Base-by-base conservation (phyloP, 352 stramenopile genomes). In the Globisporangium uncinulatum region DNA sequence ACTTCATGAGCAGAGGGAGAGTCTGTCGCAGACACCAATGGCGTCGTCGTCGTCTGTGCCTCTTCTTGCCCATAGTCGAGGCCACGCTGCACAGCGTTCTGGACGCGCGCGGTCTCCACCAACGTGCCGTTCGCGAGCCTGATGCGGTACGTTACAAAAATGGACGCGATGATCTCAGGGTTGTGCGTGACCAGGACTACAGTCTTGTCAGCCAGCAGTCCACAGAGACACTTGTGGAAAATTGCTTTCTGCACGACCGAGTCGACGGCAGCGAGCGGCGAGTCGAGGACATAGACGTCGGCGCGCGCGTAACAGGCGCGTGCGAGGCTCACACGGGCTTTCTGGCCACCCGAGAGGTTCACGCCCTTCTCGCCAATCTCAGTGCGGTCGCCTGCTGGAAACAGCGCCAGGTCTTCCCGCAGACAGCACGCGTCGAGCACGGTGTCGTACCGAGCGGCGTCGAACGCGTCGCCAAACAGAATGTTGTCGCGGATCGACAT, bases 281-380 rank as follows among this genome's bases (percentile, higher is more conserved):
- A 94, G 67, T 98, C 95, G 10, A 99, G 67, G 11, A 98, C 58
- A 63, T 90, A 92, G 9, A 83, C 17, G 36, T 75, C 69, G 0
- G 76, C 70, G 21, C 86, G 63, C 3, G 70, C 69, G 57, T 92
- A 92, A 43, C 73, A 81, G 24, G 78, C 69, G 10, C 84, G 76
- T 44, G 84, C 84, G 7, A 94, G 54, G 21, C 66, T 70, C 6
- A 94, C 70, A n/a, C 80, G 67, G 8, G 76, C 78, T 65, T 98
- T 97, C 68, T 98, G 94, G 13, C 95, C 95, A 14, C 95, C 94
- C 0, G 71, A 95, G 11, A 99, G 62, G 56, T 96, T 99, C 21
- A 98, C 82, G 6, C 96, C 95, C 56, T 94, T 95, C 70, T 98
- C 91, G 1, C 94, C 95, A 54, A 98, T 98, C 69, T 98, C 92